A percentile compares a stretch with the other conserved stretches of the same genome.
phyloP scores from a whole-genome alignment of 345 rosid species.

The Noccaea caerulescens region DNA sequence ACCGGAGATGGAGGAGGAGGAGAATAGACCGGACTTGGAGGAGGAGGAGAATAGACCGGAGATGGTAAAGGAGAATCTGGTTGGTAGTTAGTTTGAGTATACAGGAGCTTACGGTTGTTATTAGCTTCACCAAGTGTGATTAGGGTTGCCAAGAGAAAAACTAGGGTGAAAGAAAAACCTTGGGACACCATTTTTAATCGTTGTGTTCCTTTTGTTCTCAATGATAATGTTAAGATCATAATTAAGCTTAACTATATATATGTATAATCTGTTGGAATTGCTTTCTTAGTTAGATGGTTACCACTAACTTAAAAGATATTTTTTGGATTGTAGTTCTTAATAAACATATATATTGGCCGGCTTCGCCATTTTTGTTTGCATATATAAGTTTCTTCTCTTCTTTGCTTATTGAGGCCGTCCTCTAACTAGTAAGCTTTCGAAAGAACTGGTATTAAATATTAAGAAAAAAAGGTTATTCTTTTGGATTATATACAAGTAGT shows the following conservation, averaged over 20 bases:
- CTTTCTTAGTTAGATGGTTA: conserved; percentile 25
- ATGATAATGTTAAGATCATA: conserved; percentile 23
- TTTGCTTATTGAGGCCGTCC: not conserved
- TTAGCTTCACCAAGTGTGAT: conserved; percentile 25
- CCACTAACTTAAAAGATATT: conserved; percentile 22
- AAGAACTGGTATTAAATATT: conserved; percentile 15
- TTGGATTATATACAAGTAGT: not conserved
- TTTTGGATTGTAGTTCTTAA: not conserved
- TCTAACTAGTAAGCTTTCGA: conserved; percentile 14
- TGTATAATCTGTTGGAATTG: conserved; percentile 13
- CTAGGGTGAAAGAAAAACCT: conserved; percentile 18
- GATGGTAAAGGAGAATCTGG: conserved; percentile 36
- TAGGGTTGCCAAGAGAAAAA: conserved; percentile 23
- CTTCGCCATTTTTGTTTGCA: conserved; percentile 10
- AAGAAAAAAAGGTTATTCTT: not conserved
- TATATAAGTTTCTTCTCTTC: not conserved
- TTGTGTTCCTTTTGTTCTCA: conserved; percentile 18
- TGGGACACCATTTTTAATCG: conserved; percentile 30
- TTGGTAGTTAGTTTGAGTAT: not conserved
- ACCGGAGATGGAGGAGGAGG: conserved; percentile 24
- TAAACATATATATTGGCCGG: conserved; percentile 15
- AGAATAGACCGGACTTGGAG: conserved; percentile 25
- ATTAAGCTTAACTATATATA: conserved; percentile 8
- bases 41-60: conserved; percentile 13
- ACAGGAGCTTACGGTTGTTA: conserved; percentile 35